phyloP scores from a whole-genome alignment of 352 stramenopile species.

The Globisporangium barbulae region DNA sequence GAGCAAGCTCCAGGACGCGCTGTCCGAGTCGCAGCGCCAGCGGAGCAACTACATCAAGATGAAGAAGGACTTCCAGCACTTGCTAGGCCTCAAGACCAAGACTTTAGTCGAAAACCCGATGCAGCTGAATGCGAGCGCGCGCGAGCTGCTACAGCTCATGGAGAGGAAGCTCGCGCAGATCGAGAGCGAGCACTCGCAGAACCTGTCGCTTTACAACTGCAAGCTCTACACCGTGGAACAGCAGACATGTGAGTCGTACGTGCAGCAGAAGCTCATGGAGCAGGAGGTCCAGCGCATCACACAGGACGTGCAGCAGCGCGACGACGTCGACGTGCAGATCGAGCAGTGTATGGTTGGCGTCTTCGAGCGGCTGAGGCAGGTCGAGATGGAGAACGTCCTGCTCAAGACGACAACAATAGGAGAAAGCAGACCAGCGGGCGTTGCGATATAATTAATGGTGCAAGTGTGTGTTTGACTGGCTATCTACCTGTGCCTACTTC shows the following conservation, averaged over 20 bases:
- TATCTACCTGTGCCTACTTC: constrained; percentile 21
- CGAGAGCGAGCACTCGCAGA: constrained; percentile 32
- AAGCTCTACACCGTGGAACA: constrained; percentile 54
- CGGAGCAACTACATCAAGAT: constrained; percentile 39
- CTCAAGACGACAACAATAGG: constrained; percentile 21
- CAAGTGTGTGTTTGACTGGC: background rate
- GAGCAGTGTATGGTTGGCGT: constrained; percentile 54
- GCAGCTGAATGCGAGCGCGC: constrained; percentile 29
- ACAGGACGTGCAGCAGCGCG: constrained; percentile 37
- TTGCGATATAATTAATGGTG: constrained; percentile 1
- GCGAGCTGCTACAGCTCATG: constrained; percentile 38
- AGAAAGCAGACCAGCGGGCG: background rate
- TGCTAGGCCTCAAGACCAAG: constrained; percentile 42
- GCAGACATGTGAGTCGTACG: constrained; percentile 50
- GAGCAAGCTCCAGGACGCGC: constrained; percentile 32
- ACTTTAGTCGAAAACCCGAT: constrained; percentile 31
- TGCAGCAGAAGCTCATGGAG: constrained; percentile 41
- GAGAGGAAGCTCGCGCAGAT: constrained; percentile 39
- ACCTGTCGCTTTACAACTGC: constrained; percentile 39
- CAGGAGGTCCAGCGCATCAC: constrained; percentile 41
- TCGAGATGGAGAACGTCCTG: constrained; percentile 46
- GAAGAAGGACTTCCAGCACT: constrained; percentile 45
- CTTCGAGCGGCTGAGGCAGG: constrained; percentile 49
- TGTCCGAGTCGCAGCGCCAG: constrained; percentile 44
- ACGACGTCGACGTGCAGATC: constrained; percentile 46